Evolutionary conservation across 1,284 basidiomycete species (phyloP), one percentile per base, ranked within the genome.

Genomic region (Cutaneotrichosporon curvatum): DNA sequence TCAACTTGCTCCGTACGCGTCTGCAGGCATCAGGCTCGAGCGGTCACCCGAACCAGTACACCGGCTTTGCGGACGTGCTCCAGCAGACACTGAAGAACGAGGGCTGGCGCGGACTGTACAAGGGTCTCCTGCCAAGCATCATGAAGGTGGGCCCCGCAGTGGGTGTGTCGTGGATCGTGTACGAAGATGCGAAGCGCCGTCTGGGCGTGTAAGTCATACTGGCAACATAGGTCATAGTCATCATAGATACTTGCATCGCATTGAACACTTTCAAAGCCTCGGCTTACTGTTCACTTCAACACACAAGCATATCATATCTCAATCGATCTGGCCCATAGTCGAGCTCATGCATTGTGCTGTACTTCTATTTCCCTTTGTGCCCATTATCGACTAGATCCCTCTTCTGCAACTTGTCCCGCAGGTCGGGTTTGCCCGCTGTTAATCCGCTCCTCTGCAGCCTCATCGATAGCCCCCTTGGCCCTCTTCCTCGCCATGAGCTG

Each of bases 131-230:
- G 47, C 90, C 89, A 30, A 90, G 87, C 38, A 76, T 95, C 58
- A 87, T 91, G 37, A 97, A 96, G 80, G 90, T 96, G 48, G 83
- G 94, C 40, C 90, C 90, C 42, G 84, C 90, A 11, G 90, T 95
- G 25, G 92, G 89, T 20, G 94, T 96, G 73, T 87, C 86, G 53
- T 94, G 92, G 73, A 81, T 94, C 48, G 89, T 92, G 3, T 71
- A 71, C 52, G 69, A 71, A 57, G 65, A 71, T 40, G 49, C 53
- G 16, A 71, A 71, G 58, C 52, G 65, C 21, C 49, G 60, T 22
- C 50, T 71, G 39, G 69, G 66, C 1, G 65, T 71, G 4, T 44
- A 51, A 28, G 18, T n/a, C n/a, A n/a, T n/a, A n/a, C 32, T 31
- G 3, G 32, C 10, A 20, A 22, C 23, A 25, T 37, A 16, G 20